These are phyloP conservation scores for Linderniella brevidens DNA, from an alignment of 257 asterid genomes.

Conservation along the genomic window DNA sequence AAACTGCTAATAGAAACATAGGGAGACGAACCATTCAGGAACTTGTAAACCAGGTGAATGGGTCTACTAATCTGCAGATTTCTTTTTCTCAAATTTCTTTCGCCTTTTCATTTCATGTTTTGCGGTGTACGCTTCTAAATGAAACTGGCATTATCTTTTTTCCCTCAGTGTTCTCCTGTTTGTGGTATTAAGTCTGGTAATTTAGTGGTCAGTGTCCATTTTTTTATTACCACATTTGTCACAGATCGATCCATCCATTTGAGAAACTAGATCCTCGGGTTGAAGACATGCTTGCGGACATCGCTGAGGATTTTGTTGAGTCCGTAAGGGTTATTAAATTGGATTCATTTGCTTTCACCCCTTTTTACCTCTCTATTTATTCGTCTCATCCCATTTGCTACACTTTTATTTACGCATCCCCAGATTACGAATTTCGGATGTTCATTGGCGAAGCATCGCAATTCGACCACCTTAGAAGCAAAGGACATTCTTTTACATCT, in stretches of 20 bases:
- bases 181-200: no score
- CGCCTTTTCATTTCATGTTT: no score
- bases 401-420: slow-evolving; percentile 6
- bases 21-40: slow-evolving; percentile 84
- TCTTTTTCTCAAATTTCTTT: no score
- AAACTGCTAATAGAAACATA: slow-evolving; percentile 38
- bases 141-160: no score
- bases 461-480: slow-evolving; percentile 74
- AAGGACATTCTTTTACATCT: slow-evolving; percentile 84
- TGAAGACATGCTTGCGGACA: slow-evolving; percentile 70
- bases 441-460: slow-evolving; percentile 85
- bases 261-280: slow-evolving; percentile 75
- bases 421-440: slow-evolving; percentile 80
- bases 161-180: no score
- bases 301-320: slow-evolving; percentile 91
- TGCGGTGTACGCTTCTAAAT: no score
- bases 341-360: neutral
- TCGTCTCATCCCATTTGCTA: slow-evolving; percentile 1
- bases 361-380: neutral
- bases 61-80: slow-evolving; percentile 2
- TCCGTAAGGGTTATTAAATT: slow-evolving; percentile 48
- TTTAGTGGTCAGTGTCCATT: no score
- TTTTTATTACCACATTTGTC: slow-evolving; percentile 8
- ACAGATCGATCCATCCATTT: slow-evolving; percentile 84
- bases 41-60: slow-evolving; percentile 53